These are phyloP conservation scores for Yamadazyma siamensis DNA, from an alignment of 1,139 yeast species.

Conservation along the genomic window DNA sequence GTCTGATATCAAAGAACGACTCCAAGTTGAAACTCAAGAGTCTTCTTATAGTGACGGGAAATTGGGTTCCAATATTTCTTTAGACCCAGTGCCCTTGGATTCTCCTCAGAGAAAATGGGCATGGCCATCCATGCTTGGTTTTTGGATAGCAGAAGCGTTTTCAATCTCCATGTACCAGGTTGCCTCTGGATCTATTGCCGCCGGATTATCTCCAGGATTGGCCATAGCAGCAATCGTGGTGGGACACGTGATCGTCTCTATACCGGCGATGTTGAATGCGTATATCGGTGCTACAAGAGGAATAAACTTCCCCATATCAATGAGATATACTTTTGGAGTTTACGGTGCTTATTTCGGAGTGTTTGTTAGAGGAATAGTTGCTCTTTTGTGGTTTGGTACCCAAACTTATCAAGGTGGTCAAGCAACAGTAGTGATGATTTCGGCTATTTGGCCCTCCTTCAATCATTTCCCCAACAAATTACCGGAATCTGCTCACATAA, in stretches of 20 bases:
- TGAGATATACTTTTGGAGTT: slow-evolving; percentile 15
- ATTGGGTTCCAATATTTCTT: slow-evolving; percentile 6
- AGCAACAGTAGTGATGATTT: slow-evolving; percentile 11
- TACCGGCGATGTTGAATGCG: slow-evolving; percentile 20
- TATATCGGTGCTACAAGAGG: slow-evolving; percentile 18
- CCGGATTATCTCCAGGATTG: slow-evolving; percentile 15
- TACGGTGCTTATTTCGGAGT: slow-evolving; percentile 16
- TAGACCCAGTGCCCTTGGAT: slow-evolving; percentile 10
- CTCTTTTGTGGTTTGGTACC: slow-evolving; percentile 21
- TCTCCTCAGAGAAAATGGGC: slow-evolving; percentile 10
- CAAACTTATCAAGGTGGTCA: slow-evolving; percentile 23
- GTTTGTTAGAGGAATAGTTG: slow-evolving; percentile 19
- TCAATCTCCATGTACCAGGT: slow-evolving; percentile 13
- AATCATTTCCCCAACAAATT: slow-evolving; percentile 19
- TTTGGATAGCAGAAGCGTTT: slow-evolving; percentile 14
- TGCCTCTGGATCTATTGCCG: slow-evolving; percentile 10
- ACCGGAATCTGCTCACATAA: slow-evolving; percentile 22
- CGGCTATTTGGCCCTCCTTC: slow-evolving; percentile 12
- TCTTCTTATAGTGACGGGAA: slow-evolving; percentile 11
- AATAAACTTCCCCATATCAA: slow-evolving; percentile 18
- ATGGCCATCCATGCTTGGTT: slow-evolving; percentile 10
- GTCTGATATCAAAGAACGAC: slow-evolving; percentile 1
- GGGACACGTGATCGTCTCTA: slow-evolving; percentile 20
- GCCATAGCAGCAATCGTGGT: slow-evolving; percentile 16
- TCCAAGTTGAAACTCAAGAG: slow-evolving; percentile 1